Percentiles rank a stretch among this genome's conserved stretches.
Evolutionary conservation across 345 rosid genomes (phyloP).

Genomic region (Aquilaria malaccensis): DNA sequence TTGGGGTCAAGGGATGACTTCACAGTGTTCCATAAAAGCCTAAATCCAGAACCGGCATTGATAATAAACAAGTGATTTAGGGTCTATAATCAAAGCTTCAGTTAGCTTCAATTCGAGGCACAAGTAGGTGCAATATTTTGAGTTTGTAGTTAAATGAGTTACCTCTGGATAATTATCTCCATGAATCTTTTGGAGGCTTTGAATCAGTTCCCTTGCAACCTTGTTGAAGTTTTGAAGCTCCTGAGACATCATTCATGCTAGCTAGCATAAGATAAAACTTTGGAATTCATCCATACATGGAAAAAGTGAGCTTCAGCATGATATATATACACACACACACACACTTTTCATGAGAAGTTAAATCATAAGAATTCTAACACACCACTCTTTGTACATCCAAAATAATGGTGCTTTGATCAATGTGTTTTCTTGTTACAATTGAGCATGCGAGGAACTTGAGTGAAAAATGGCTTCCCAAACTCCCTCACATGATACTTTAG

Average conservation of each 20-base stretch:
- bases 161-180: slow-evolving; percentile 93
- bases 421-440: slow-evolving; percentile 61
- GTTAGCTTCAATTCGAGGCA: slow-evolving; percentile 8
- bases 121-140: background rate
- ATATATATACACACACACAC: no score
- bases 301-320: background rate
- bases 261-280: background rate
- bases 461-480: slow-evolving; percentile 71
- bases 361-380: slow-evolving; percentile 16
- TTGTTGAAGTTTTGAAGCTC: slow-evolving; percentile 81
- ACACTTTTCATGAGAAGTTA: background rate
- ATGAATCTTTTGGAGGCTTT: slow-evolving; percentile 68
- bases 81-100: slow-evolving; percentile 38
- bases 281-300: no score
- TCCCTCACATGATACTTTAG: slow-evolving; percentile 80
- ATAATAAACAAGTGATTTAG: slow-evolving; percentile 91
- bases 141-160: background rate
- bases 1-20: slow-evolving; percentile 83
- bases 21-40: slow-evolving; percentile 80
- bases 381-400: slow-evolving; percentile 97
- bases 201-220: slow-evolving; percentile 72
- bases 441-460: slow-evolving; percentile 77
- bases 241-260: slow-evolving; percentile 26
- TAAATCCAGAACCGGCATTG: slow-evolving; percentile 89
- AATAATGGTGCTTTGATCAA: slow-evolving; percentile 90